Percentiles rank a stretch among this genome's conserved stretches.
Conservation (phyloP, 73 alveolate genomes). For the Tetrahymena thermophila region DNA sequence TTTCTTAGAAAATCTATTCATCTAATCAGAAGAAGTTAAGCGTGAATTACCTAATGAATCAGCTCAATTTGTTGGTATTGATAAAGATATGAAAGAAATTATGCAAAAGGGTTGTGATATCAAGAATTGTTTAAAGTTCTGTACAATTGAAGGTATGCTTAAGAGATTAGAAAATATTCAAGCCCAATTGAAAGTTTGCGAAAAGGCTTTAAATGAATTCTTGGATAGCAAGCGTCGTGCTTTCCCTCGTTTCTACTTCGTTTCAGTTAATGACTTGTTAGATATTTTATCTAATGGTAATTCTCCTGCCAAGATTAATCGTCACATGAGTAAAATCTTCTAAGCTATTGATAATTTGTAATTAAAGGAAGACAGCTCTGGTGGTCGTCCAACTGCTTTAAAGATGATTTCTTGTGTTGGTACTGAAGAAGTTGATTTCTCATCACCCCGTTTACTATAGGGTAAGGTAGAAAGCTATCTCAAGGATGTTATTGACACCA, state of each 20-base stretch:
- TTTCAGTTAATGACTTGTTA: conserved; percentile 97
- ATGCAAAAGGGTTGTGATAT: conserved; percentile 84
- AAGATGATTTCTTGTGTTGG: conserved; percentile 99
- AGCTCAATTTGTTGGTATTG: conserved; percentile 94
- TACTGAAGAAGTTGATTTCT: conserved; percentile 91
- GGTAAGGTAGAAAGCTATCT: conserved; percentile 97
- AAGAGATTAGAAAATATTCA: conserved; percentile 89
- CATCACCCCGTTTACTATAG: conserved; percentile 83
- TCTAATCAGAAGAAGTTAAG: conserved; percentile 99
- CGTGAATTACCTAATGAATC: conserved; percentile 99
- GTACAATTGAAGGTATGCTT: conserved; percentile 78
- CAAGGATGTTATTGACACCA: conserved; percentile 87
- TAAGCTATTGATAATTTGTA: conserved; percentile 91
- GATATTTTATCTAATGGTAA: conserved; percentile 99
- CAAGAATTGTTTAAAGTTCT: conserved; percentile 78
- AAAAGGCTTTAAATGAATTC: conserved; percentile 99
- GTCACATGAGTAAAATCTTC: conserved; percentile 90
- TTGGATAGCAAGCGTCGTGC: conserved; percentile 99
- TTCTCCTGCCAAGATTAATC: conserved; percentile 91
- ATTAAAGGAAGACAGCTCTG: conserved; percentile 63
- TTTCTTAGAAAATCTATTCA: conserved; percentile 99
- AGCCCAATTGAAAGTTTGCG: conserved; percentile 94
- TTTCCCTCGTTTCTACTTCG: conserved; percentile 99
- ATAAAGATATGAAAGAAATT: conserved; percentile 92
- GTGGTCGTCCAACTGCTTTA: conserved; percentile 96